Evolutionary conservation across 331 rosid species (phyloP), one percentile per base, ranked within the genome.

Genomic region (Rosa hybrid): DNA sequence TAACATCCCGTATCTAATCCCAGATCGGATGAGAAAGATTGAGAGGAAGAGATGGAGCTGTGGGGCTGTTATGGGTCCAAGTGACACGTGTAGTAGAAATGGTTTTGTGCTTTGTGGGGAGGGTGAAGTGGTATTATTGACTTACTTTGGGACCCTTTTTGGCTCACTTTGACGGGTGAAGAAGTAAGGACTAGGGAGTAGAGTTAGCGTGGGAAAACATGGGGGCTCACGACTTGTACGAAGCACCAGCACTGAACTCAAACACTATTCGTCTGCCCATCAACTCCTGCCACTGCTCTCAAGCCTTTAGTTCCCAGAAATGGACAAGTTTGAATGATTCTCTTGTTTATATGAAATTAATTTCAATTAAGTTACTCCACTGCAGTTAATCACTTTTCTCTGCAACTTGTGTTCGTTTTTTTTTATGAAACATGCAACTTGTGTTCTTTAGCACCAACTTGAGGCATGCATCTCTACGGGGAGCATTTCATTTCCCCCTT

Each of bases 11-110:
- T 83, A 91, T 92, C 94, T 89, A 84, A 84, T 72, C 75, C 81
- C 86, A 89, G 97, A 92, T 91, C 86, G 83, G 85, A 86, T 89
- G 92, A 92, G 88, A 83, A 76, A 64, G 93, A 90, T 89, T 77
- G 77, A 42, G 78, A 81, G 86, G 76, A 48, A 84, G 80, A 80
- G 64, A 85, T 79, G 83, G 87, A 84, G 68, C 80, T 76, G 94
- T 90, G 91, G 94, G 97, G 82, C 34, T 81, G 64, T 68, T 56
- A 77, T 86, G 90, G 97, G 98, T 76, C 98, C 96, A 85, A 71
- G 59, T 45, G 88, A 77, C 96, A 88, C 93, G 97, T 92, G 98
- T 91, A 90, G 74, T 84, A 83, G 80, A 84, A 77, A 84, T 87
- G 80, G 80, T 68, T 81, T 90, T 80, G 75, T 87, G 85, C 85